phyloP scores from a whole-genome alignment of 768 basidiomycete species.

The Boletales sp. region DNA sequence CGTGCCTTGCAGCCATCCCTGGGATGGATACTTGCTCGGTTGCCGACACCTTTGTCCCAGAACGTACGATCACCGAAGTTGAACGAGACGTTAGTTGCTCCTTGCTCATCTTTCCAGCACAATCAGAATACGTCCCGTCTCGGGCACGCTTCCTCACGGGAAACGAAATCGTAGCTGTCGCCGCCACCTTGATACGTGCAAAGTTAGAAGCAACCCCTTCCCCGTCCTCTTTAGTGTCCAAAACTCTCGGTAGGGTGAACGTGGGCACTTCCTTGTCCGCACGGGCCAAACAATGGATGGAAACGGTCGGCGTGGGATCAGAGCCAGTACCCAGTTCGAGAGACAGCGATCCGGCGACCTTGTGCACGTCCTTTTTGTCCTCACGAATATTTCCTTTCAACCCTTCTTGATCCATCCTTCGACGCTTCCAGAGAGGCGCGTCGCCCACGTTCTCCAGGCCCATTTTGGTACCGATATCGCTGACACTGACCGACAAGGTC shows the following conservation, averaged over 20 bases:
- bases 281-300: neutral
- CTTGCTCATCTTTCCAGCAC: conserved; percentile 2
- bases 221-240: neutral
- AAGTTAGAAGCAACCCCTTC: no score
- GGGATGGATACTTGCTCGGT: conserved; percentile 3
- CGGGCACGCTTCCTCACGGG: conserved; percentile 16
- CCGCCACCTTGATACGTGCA: neutral
- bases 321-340: no score
- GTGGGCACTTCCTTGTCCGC: neutral
- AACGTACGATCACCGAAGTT: neutral
- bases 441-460: conserved; percentile 6
- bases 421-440: conserved; percentile 10
- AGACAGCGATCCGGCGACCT: neutral
- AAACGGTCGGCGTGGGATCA: neutral
- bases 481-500: neutral
- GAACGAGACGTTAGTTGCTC: neutral
- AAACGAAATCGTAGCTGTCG: conserved; percentile 16
- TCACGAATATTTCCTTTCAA: neutral
- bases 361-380: neutral
- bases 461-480: neutral
- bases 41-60: no score
- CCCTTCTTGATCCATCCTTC: conserved; percentile 9
- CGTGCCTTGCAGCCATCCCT: conserved; percentile 17
- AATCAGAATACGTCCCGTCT: neutral
- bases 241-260: neutral